These are phyloP conservation scores for Viola pubescens DNA, from an alignment of 441 rosid species.

Conservation along the genomic window DNA sequence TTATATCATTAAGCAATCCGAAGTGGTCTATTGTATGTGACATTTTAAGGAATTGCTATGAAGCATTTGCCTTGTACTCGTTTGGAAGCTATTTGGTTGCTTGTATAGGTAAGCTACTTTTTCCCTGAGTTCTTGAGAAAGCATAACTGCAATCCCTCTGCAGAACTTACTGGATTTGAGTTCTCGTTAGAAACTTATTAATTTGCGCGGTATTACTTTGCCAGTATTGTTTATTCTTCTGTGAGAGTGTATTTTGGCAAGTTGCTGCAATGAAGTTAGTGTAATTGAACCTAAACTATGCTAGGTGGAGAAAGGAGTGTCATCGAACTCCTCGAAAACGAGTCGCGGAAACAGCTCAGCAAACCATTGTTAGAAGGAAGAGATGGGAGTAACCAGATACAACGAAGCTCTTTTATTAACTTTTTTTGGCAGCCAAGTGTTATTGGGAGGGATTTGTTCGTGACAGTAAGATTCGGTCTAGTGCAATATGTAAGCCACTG, in stretches of 20 bases:
- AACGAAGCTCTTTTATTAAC: constrained; percentile 31
- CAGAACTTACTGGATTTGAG: background rate
- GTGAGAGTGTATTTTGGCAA: background rate
- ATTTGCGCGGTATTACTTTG: background rate
- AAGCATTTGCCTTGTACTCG: constrained; percentile 84
- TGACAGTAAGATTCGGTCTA: constrained; percentile 65
- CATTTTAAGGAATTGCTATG: constrained; percentile 76
- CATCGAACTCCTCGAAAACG: constrained; percentile 50
- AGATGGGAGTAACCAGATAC: constrained; percentile 19
- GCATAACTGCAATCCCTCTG: too few species aligned
- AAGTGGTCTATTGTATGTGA: constrained; percentile 63
- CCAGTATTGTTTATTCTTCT: background rate
- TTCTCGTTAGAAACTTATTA: too few species aligned
- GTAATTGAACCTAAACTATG: background rate
- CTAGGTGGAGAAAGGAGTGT: constrained; percentile 75
- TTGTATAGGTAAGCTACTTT: constrained; percentile 59
- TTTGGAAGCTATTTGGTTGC: constrained; percentile 89
- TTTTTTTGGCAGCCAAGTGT: constrained; percentile 57
- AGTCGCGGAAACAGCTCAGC: constrained; percentile 30
- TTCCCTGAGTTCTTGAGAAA: background rate
- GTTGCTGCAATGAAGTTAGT: background rate
- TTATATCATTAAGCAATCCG: constrained; percentile 57
- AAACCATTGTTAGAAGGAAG: constrained; percentile 40
- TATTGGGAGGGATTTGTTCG: constrained; percentile 55
- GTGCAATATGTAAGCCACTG: constrained; percentile 67